Evolutionary conservation across 345 rosid species (phyloP).

Genomic region (Gossypium ekmanianum): DNA sequence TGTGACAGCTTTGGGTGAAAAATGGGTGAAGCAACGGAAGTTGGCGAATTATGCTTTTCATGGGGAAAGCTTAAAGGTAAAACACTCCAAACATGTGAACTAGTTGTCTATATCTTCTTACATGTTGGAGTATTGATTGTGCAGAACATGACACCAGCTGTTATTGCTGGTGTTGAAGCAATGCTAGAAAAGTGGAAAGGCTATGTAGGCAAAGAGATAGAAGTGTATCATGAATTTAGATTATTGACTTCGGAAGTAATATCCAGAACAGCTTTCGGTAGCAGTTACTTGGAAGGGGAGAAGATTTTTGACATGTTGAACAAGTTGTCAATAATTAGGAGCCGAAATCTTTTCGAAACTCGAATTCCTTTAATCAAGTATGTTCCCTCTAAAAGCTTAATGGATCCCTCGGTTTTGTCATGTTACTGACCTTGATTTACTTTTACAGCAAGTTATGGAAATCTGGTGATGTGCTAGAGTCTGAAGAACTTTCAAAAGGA

Average conservation of each 20-base stretch:
- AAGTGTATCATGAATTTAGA: slow-evolving; percentile 32
- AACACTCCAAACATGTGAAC: no score
- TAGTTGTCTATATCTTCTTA: not conserved
- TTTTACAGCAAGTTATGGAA: not conserved
- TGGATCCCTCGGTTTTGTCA: no score
- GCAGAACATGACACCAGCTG: slow-evolving; percentile 35
- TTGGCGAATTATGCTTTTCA: no score
- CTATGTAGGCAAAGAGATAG: slow-evolving; percentile 33
- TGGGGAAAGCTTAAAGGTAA: no score
- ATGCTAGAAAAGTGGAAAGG: slow-evolving; percentile 49
- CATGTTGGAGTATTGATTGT: not conserved
- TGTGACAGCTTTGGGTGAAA: no score
- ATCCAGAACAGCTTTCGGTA: slow-evolving; percentile 49
- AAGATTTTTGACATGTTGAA: slow-evolving; percentile 35
- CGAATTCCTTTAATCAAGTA: not conserved
- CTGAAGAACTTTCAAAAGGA: not conserved
- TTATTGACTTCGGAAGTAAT: slow-evolving; percentile 43
- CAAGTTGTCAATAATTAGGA: slow-evolving; percentile 13
- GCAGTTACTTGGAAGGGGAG: slow-evolving; percentile 42
- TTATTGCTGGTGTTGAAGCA: slow-evolving; percentile 33
- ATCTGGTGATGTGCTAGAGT: not conserved
- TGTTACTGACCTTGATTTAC: not conserved
- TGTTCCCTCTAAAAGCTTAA: not conserved
- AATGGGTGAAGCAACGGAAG: no score
- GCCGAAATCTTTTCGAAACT: not conserved